These are phyloP conservation scores for Syncephalis plumigaleata DNA, from an alignment of 371 early-diverging fungal genomes.

Conservation along the genomic window DNA sequence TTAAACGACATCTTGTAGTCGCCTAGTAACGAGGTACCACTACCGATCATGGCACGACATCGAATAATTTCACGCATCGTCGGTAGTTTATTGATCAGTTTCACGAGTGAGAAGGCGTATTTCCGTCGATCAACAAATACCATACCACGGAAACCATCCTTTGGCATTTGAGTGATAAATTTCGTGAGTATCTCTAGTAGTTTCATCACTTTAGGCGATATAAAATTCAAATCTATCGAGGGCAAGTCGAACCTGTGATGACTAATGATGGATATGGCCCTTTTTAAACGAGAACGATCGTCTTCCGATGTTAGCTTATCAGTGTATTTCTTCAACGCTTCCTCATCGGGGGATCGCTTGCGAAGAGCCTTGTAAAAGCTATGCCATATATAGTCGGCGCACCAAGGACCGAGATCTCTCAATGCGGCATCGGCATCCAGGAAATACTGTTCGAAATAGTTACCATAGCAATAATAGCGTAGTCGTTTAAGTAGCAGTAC, in stretches of 20 bases:
- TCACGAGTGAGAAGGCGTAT: constrained; percentile 42
- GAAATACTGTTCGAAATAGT: constrained; percentile 19
- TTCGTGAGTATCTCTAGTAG: constrained; percentile 29
- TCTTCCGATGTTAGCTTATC: too few species aligned
- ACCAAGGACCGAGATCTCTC: constrained; percentile 48
- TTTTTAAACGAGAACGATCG: too few species aligned
- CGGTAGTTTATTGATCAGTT: constrained; percentile 20
- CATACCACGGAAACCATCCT: constrained; percentile 16
- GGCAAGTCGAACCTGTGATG: too few species aligned
- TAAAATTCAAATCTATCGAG: constrained; percentile 9
- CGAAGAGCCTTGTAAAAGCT: constrained; percentile 16
- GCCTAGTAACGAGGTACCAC: constrained; percentile 25
- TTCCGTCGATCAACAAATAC: constrained; percentile 62
- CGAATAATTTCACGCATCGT: constrained; percentile 23
- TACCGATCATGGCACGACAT: constrained; percentile 47
- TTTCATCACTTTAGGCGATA: constrained; percentile 38
- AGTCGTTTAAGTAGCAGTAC: constrained; percentile 23
- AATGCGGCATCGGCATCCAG: constrained; percentile 13
- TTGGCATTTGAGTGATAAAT: constrained; percentile 7
- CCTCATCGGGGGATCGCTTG: not conserved
- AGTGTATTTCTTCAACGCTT: too few species aligned
- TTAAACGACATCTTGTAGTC: constrained; percentile 37
- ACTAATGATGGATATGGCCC: too few species aligned
- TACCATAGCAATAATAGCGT: constrained; percentile 15
- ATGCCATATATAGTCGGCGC: constrained; percentile 31